Percentiles rank a stretch among this genome's conserved stretches.
These are phyloP conservation scores for Gossypium australe DNA, from an alignment of 345 rosid genomes.

Conservation along the genomic window DNA sequence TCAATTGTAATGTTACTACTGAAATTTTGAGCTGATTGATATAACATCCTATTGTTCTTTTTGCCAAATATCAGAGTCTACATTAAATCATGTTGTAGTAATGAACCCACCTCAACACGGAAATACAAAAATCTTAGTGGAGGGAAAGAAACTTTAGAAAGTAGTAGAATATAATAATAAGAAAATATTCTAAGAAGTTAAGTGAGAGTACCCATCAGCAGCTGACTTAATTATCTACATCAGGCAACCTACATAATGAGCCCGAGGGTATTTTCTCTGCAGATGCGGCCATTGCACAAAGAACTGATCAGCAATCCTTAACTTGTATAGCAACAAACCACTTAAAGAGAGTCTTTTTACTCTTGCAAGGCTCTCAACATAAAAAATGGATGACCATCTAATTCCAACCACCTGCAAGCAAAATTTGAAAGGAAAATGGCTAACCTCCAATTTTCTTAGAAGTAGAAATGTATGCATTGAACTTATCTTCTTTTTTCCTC, in stretches of 20 bases:
- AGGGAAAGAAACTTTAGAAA: neutral
- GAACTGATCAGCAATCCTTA: constrained; percentile 71
- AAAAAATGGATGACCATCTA: constrained; percentile 74
- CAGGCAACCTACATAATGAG: constrained; percentile 75
- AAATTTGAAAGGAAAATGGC: neutral
- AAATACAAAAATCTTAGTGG: neutral
- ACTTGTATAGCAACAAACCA: constrained; percentile 76
- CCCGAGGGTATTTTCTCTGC: constrained; percentile 53
- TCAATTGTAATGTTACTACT: neutral
- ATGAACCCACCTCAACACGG: neutral
- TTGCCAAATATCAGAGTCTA: neutral
- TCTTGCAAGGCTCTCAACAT: constrained; percentile 90
- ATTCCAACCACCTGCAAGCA: constrained; percentile 63
- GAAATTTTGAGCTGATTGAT: neutral
- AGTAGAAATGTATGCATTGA: neutral
- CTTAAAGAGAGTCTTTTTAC: constrained; percentile 79
- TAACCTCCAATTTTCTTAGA: constrained; percentile 1
- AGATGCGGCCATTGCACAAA: constrained; percentile 90
- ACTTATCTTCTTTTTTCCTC: neutral
- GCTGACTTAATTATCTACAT: constrained; percentile 46
- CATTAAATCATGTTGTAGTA: neutral
- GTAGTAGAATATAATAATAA: constrained; percentile 5
- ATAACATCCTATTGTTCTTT: neutral
- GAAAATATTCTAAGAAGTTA: constrained; percentile 5
- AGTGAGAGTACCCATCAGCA: constrained; percentile 14